Evolutionary conservation across 805 yeast species (phyloP).

Genomic region (Candida glaebosa): DNA sequence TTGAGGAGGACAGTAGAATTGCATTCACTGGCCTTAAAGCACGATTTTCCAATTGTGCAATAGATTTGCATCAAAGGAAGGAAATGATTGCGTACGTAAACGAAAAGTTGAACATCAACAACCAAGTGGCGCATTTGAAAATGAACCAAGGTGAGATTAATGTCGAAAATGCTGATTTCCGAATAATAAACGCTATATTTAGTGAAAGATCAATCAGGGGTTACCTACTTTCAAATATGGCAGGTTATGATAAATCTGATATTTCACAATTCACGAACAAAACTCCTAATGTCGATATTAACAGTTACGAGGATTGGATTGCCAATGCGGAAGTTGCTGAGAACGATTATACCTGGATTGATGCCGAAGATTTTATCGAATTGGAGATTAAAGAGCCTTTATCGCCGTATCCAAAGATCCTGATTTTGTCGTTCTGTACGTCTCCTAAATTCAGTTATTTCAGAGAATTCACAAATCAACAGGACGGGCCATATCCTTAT

Average conservation of each 20-base stretch:
- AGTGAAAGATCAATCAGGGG: constrained; percentile 46
- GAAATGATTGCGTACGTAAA: constrained; percentile 35
- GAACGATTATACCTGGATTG: constrained; percentile 57
- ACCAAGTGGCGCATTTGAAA: constrained; percentile 47
- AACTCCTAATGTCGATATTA: constrained; percentile 3
- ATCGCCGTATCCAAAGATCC: constrained; percentile 40
- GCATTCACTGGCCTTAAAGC: constrained; percentile 40
- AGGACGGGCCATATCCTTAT: constrained; percentile 52
- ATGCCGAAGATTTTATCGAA: constrained; percentile 72
- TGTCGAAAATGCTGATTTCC: constrained; percentile 62
- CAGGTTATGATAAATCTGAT: constrained; percentile 6
- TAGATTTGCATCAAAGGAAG: constrained; percentile 41
- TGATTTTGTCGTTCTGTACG: constrained; percentile 43
- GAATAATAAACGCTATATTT: constrained; percentile 64
- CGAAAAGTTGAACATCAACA: constrained; percentile 32
- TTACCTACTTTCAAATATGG: constrained; percentile 17
- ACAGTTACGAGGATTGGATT: constrained; percentile 19
- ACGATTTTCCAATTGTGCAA: constrained; percentile 26
- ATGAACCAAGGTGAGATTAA: constrained; percentile 70
- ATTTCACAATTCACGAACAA: neutral
- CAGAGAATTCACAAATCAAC: constrained; percentile 46
- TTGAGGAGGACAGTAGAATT: constrained; percentile 19
- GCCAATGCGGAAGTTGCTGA: constrained; percentile 23
- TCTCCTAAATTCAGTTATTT: constrained; percentile 63
- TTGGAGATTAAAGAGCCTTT: constrained; percentile 48